Evolutionary conservation across 108 stramenopile genomes (phyloP).

Genomic region (Cyclotella sp.): DNA sequence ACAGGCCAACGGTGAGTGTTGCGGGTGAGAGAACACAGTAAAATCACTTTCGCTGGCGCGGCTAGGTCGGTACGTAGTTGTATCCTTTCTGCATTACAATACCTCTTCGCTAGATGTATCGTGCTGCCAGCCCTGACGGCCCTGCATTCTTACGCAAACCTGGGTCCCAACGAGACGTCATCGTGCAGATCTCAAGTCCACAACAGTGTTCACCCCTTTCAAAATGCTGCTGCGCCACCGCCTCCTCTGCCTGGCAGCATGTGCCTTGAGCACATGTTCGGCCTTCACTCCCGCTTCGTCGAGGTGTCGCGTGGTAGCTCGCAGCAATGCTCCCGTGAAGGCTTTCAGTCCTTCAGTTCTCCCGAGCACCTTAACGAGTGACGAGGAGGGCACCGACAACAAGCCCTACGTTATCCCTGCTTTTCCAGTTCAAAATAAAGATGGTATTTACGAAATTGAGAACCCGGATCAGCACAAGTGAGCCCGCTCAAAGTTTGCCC

Average conservation of each 20-base stretch:
- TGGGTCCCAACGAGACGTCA: too few relatives aligned
- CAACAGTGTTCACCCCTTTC: not conserved
- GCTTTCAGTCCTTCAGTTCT: not conserved
- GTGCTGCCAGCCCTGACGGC: too few relatives aligned
- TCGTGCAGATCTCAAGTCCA: too few relatives aligned
- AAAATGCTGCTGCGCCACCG: slow-evolving; percentile 26
- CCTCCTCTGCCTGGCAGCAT: slow-evolving; percentile 23
- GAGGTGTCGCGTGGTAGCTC: not conserved
- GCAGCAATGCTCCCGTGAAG: not conserved
- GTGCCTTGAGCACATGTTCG: slow-evolving; percentile 5
- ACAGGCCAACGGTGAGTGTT: too few relatives aligned
- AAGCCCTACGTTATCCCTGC: slow-evolving; percentile 30
- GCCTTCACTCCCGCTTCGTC: slow-evolving; percentile 20
- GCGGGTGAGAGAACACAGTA: too few relatives aligned
- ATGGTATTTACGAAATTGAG: slow-evolving; percentile 45
- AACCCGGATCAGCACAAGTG: slow-evolving; percentile 55
- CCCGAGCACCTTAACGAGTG: slow-evolving; percentile 35
- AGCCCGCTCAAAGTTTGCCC: slow-evolving; percentile 5
- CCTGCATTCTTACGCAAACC: too few relatives aligned
- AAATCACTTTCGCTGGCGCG: too few relatives aligned
- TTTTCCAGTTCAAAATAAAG: slow-evolving; percentile 36
- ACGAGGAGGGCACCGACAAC: slow-evolving; percentile 18
- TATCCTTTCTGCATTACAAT: too few relatives aligned
- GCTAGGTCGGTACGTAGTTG: too few relatives aligned
- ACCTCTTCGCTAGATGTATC: too few relatives aligned